Conservation (phyloP, 305 asterid genomes). For the Fraxinus latifolia region DNA sequence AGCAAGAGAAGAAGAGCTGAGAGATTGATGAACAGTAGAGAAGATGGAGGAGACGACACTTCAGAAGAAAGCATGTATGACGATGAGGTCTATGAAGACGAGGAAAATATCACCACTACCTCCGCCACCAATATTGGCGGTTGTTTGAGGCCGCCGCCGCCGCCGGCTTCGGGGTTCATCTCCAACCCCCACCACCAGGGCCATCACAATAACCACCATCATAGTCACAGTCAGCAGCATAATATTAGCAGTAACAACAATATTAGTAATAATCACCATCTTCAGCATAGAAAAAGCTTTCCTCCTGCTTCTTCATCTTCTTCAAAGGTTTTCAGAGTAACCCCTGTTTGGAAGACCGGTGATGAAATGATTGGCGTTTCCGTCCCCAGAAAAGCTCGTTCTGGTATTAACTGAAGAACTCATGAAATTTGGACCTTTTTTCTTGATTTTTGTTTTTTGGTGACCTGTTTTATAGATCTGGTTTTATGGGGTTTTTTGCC, state of each 20-base stretch:
- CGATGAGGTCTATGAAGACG: conserved; percentile 76
- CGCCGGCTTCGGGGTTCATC: conserved; percentile 34
- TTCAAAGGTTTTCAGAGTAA: conserved; percentile 47
- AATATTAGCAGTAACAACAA: conserved; percentile 21
- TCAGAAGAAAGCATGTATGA: conserved; percentile 89
- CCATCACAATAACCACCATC: conserved; percentile 30
- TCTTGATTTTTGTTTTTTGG: neutral
- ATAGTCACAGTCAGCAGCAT: conserved; percentile 34
- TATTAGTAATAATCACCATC: conserved; percentile 38
- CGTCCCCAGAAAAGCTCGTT: conserved; percentile 96
- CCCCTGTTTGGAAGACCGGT: conserved; percentile 88
- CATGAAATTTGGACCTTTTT: neutral
- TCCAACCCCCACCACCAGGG: conserved; percentile 35
- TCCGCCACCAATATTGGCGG: conserved; percentile 30
- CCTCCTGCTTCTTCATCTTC: conserved; percentile 45
- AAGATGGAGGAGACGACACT: conserved; percentile 66
- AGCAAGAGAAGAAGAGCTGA: conserved; percentile 68
- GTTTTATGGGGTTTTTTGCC: conserved; percentile 13
- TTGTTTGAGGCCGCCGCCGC: conserved; percentile 48
- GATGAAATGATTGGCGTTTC: conserved; percentile 92
- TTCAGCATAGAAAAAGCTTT: conserved; percentile 65
- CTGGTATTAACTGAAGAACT: conserved; percentile 44
- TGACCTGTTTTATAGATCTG: conserved; percentile 1
- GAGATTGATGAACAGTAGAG: conserved; percentile 48
- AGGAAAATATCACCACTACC: conserved; percentile 31